Evolutionary conservation across 2,329 filamentous ascomycete species (phyloP), one percentile per base, ranked within the genome.

Genomic region (Plenodomus biglobosus): DNA sequence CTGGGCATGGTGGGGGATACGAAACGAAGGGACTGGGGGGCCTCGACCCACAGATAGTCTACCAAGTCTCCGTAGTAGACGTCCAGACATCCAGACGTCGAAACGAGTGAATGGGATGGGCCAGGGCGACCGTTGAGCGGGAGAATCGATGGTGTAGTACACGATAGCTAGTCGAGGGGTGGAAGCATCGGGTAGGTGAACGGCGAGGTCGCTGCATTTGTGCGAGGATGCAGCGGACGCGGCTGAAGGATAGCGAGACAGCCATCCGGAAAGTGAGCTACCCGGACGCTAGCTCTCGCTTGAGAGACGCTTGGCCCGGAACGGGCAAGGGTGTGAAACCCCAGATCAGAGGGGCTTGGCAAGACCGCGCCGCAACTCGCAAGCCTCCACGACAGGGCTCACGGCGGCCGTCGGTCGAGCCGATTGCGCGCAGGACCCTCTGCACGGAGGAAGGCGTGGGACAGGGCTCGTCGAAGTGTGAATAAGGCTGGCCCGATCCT

Each of bases 201-300:
- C 59, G 61, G 59, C 56, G 58, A 61, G 47, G 55, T 59, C 48
- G 55, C 59, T 58, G 50, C 34, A 57, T 58, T 56, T 46, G 53
- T 60, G 50, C 48, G 39, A 38, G 35, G 43, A 43, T 51, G 53
- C 46, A 53, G 52, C 35, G 39, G 27, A 42, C 20, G 49, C 46
- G 46, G 51, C 48, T 53, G 53, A 52, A 49, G 50, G 47, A 50
- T 48, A 55, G 49, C 52, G 41, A 55, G 37, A 55, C 52, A 55
- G 44, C 37, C 44, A 18, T 46, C 38, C 60, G 61, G 61, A 59
- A 52, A 34, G 32, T 50, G 38, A 42, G 50, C 50, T 40, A 50
- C 55, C 61, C 59, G 61, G 41, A 50, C 53, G 46, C 58, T 60
- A 53, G 48, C 48, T 19, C 15, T 19, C 35, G 16, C 3, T 39